A percentile compares a stretch with the other conserved stretches of the same genome.
Evolutionary conservation across 495 filamentous ascomycete species (phyloP).

Genomic region (Podospora anserina): DNA sequence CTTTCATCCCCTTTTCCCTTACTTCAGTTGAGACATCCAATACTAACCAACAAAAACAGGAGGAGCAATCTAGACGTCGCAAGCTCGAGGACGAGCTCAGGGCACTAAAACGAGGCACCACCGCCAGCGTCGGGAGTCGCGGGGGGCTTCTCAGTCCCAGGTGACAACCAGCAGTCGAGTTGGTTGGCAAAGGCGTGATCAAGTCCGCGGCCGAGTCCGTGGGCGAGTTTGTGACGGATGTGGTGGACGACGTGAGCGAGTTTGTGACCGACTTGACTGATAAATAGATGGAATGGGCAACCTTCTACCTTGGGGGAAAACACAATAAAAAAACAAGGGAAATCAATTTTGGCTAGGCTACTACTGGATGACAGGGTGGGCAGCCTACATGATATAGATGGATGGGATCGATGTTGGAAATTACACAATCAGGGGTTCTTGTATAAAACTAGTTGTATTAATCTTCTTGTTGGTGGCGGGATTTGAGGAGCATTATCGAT

Average conservation of each 20-base stretch:
- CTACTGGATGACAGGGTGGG: background rate
- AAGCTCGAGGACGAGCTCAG: conserved; percentile 48
- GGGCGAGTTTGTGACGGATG: background rate
- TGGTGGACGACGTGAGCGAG: background rate
- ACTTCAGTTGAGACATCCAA: background rate
- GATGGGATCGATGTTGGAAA: background rate
- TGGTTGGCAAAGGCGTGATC: background rate
- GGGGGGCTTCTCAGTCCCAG: conserved; percentile 3
- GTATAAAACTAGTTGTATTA: background rate
- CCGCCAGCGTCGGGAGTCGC: background rate
- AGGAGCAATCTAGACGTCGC: conserved; percentile 46
- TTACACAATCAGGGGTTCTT: background rate
- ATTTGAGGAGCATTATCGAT: background rate
- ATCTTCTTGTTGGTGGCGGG: background rate
- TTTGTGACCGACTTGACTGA: background rate
- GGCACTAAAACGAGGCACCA: conserved; percentile 29
- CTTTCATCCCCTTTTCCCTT: conserved; percentile 13
- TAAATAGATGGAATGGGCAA: background rate
- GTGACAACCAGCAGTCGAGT: background rate
- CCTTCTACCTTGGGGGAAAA: background rate
- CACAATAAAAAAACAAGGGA: background rate
- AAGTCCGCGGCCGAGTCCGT: background rate
- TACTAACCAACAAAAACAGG: conserved; percentile 32
- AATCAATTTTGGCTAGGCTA: background rate
- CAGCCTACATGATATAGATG: background rate